These are phyloP conservation scores for Pulveroboletus sp. DNA, from an alignment of 768 basidiomycete species.

Conservation along the genomic window DNA sequence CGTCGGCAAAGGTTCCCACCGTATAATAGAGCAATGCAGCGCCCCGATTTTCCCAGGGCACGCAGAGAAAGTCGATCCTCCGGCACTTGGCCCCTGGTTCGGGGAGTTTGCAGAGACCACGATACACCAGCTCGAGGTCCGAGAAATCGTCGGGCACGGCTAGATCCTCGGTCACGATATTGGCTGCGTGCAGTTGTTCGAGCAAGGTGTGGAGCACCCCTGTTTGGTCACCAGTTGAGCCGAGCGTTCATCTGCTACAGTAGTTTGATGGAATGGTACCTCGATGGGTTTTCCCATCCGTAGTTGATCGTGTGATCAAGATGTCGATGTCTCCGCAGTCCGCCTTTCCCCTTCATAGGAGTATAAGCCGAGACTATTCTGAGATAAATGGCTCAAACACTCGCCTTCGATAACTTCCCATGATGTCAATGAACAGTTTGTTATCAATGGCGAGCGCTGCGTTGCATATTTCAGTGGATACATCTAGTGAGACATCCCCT, in stretches of 20 bases:
- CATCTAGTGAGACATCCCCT: neutral
- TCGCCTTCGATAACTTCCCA: slow-evolving; percentile 87
- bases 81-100: slow-evolving; percentile 47
- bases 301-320: slow-evolving; percentile 69
- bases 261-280: slow-evolving; percentile 37
- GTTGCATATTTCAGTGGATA: neutral
- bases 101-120: slow-evolving; percentile 69
- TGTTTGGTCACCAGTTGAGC: slow-evolving; percentile 22
- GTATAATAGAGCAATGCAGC: slow-evolving; percentile 93
- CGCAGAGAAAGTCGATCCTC: slow-evolving; percentile 80
- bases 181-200: slow-evolving; percentile 46
- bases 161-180: slow-evolving; percentile 79
- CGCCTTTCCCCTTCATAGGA: slow-evolving; percentile 56
- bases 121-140: slow-evolving; percentile 73
- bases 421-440: slow-evolving; percentile 72
- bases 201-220: slow-evolving; percentile 63
- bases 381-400: neutral
- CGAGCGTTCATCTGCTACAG: neutral
- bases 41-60: slow-evolving; percentile 76
- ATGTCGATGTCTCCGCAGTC: slow-evolving; percentile 93
- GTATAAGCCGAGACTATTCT: neutral
- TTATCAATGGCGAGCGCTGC: slow-evolving; percentile 69
- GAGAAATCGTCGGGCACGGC: slow-evolving; percentile 62
- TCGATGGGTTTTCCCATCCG: slow-evolving; percentile 70
- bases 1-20: slow-evolving; percentile 38